These are phyloP conservation scores for Fonsecaea monophora DNA, from an alignment of 2,329 filamentous ascomycete genomes.

Conservation along the genomic window DNA sequence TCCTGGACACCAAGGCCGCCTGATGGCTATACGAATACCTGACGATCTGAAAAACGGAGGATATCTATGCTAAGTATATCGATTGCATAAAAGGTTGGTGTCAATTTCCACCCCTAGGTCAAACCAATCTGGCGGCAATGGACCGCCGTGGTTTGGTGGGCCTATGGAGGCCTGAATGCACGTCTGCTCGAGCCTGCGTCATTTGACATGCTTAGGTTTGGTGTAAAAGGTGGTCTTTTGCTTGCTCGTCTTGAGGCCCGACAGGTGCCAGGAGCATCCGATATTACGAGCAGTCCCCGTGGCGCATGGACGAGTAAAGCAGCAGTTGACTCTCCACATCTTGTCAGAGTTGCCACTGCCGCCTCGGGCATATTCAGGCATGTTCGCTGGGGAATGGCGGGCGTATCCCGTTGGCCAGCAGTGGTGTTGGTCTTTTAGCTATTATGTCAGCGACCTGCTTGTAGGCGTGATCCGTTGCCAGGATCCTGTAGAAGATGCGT, in stretches of 20 bases:
- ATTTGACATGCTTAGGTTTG: constrained; percentile 7
- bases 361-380: constrained; percentile 10
- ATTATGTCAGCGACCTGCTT: constrained; percentile 10
- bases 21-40: not conserved
- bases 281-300: constrained; percentile 5
- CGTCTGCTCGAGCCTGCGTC: constrained; percentile 12
- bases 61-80: constrained; percentile 11
- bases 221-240: constrained; percentile 5
- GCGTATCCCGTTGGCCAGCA: not conserved
- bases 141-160: not conserved
- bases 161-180: constrained; percentile 17
- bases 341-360: constrained; percentile 6
- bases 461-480: not conserved
- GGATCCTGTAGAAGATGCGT: not conserved
- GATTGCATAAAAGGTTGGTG: not conserved
- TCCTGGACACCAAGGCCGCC: not conserved
- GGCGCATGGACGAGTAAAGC: not conserved
- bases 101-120: not conserved
- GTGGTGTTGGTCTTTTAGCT: not conserved
- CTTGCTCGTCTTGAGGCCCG: constrained; percentile 2
- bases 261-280: not conserved
- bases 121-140: not conserved
- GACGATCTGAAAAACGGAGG: constrained; percentile 2
- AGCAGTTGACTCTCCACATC: not conserved
- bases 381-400: not conserved